Evolutionary conservation across 495 filamentous ascomycete genomes (phyloP), one percentile per base, ranked within the genome.

Genomic region (Penicillium desertorum): DNA sequence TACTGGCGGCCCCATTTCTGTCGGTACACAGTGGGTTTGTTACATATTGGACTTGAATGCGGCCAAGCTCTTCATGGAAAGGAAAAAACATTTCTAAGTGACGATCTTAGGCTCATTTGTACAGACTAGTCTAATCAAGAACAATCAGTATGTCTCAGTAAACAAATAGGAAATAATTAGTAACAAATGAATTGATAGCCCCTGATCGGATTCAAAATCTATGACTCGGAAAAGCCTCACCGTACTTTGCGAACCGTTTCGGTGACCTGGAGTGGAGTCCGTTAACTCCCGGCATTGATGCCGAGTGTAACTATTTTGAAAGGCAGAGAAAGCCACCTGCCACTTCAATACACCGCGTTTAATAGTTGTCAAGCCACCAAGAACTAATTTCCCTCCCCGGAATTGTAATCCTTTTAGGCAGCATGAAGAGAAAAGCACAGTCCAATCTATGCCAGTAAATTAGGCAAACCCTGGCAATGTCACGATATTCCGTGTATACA

Each of bases 161-260:
- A 14, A 19, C 14, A 8, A 37, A n/a, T 37, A 37, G 16, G 36
- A 37, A 22, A 25, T n/a, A 3, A 46, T 29, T 34, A 41, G 25
- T 25, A 43, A 12, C n/a, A 27, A 16, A 53, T 41, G 37, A 20
- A 47, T 34, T 37, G 14, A 27, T 10, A 53, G 12, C 52, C 52
- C 52, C 52, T 55, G 52, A 55, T 47, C 16, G 0, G 48, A 32
- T 46, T 16, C 48, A 45, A 45, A 20, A 42, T 23, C 34, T 7
- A 41, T 50, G 53, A 50, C 36, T 36, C 45, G 51, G 27, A 63
- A 56, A 54, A 56, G 60, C 56, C 60, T 68, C 65, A 68, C 65
- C 65, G 65, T 68, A 68, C 34, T 61, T 66, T 64, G 60, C 45
- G 54, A 46, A 46, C 52, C 52, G 19, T 58, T 51, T 51, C 51